Conservation (phyloP, 139 green algal species). For the Chlamydomonas sp. region DNA sequence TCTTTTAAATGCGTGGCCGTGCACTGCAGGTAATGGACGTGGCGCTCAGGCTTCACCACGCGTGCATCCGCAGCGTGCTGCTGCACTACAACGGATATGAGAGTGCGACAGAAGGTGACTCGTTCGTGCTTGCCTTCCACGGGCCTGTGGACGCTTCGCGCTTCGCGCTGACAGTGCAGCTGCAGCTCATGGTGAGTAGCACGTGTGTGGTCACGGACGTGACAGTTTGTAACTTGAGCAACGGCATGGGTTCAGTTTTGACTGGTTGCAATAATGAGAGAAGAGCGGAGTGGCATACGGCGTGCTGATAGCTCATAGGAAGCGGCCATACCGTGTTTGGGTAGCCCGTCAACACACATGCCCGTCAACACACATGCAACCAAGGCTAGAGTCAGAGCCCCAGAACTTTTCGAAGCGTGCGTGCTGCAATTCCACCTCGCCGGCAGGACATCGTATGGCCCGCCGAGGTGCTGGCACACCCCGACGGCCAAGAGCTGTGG, state of each 20-base stretch:
- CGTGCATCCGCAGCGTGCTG: slow-evolving; percentile 37
- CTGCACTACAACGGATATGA: slow-evolving; percentile 46
- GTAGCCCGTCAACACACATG: too few relatives aligned
- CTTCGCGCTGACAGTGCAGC: slow-evolving; percentile 33
- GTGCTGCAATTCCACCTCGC: background rate
- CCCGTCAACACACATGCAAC: background rate
- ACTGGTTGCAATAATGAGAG: too few relatives aligned
- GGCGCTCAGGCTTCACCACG: slow-evolving; percentile 51
- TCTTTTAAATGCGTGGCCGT: too few relatives aligned
- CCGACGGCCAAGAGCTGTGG: slow-evolving; percentile 2
- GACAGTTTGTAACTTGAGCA: too few relatives aligned
- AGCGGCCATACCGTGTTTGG: too few relatives aligned
- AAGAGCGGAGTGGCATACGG: too few relatives aligned
- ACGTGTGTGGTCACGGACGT: too few relatives aligned
- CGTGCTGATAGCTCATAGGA: too few relatives aligned
- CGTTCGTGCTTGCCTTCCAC: slow-evolving; percentile 60
- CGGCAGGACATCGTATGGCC: slow-evolving; percentile 29
- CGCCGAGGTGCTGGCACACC: slow-evolving; percentile 22
- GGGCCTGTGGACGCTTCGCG: slow-evolving; percentile 14
- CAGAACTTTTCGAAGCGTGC: background rate
- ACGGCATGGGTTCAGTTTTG: too few relatives aligned
- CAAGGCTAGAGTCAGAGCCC: background rate
- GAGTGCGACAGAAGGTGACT: slow-evolving; percentile 53
- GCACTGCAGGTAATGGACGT: slow-evolving; percentile 29
- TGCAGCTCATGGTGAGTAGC: slow-evolving; percentile 25